phyloP scores from a whole-genome alignment of 164 flowering plant genomes.

The Liriodendron chinense region DNA sequence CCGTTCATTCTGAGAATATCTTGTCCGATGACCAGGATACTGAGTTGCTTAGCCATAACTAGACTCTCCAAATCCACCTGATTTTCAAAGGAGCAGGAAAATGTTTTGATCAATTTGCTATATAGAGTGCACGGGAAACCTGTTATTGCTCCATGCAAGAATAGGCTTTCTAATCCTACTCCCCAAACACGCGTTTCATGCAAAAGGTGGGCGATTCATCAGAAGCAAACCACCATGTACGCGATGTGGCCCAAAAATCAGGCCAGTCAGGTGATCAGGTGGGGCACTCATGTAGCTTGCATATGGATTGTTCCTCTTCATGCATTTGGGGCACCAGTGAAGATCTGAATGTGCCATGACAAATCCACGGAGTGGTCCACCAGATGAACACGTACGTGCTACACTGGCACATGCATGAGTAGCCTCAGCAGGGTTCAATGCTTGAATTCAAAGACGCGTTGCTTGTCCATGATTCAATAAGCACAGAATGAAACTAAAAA shows the following conservation, averaged over 20 bases:
- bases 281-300: too few relatives aligned
- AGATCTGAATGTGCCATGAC: too few relatives aligned
- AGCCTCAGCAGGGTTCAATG: not conserved
- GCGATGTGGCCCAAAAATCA: not conserved
- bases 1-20: conserved; percentile 52
- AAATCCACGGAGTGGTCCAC: too few relatives aligned
- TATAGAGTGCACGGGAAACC: not conserved
- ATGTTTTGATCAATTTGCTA: not conserved
- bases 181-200: too few relatives aligned
- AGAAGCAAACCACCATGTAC: too few relatives aligned
- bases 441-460: not conserved
- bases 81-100: not conserved
- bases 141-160: not conserved
- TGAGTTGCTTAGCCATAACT: conserved; percentile 46
- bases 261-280: too few relatives aligned
- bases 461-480: not conserved
- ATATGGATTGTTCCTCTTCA: too few relatives aligned
- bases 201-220: too few relatives aligned
- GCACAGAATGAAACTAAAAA: not conserved
- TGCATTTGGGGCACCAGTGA: too few relatives aligned
- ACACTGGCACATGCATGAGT: not conserved
- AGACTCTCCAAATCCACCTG: conserved; percentile 70
- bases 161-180: not conserved
- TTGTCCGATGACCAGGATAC: conserved; percentile 57
- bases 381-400: too few relatives aligned